Conservation (phyloP, 331 rosid species). For the Malus hybrid region DNA sequence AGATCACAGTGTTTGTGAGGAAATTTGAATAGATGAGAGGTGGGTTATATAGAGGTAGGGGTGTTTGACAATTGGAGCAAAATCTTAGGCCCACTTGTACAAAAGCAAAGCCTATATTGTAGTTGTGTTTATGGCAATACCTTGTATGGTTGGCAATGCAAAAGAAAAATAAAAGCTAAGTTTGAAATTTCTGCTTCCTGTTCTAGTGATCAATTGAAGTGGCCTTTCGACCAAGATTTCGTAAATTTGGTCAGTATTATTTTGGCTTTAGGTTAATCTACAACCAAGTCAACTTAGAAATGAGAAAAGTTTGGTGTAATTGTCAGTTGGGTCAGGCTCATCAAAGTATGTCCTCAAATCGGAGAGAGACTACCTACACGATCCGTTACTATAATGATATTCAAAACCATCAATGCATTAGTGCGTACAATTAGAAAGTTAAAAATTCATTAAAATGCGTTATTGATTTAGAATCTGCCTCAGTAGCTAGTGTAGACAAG, state of each 20-base stretch:
- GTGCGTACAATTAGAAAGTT: too few species aligned
- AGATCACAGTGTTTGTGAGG: neutral
- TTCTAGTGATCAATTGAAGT: neutral
- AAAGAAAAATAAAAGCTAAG: too few species aligned
- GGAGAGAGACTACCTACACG: too few species aligned
- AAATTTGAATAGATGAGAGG: neutral
- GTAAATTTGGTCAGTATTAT: neutral
- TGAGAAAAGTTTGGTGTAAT: neutral
- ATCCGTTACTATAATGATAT: too few species aligned
- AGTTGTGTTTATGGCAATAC: conserved; percentile 2
- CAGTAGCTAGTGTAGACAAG: too few species aligned
- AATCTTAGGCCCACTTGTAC: conserved; percentile 14
- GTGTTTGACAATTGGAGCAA: neutral
- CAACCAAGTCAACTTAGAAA: neutral
- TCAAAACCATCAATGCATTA: too few species aligned
- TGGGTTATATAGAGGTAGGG: conserved; percentile 12
- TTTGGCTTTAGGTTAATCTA: neutral
- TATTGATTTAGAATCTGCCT: too few species aligned
- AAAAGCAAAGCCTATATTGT: neutral
- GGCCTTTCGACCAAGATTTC: neutral
- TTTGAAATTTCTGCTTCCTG: neutral
- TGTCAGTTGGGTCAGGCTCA: neutral
- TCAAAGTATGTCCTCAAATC: too few species aligned
- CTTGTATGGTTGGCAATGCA: too few species aligned
- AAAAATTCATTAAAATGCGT: too few species aligned